Percentiles rank a stretch among this genome's conserved stretches.
Conservation (phyloP, 1,284 basidiomycete species). For the Ceraceosorus guamensis region DNA sequence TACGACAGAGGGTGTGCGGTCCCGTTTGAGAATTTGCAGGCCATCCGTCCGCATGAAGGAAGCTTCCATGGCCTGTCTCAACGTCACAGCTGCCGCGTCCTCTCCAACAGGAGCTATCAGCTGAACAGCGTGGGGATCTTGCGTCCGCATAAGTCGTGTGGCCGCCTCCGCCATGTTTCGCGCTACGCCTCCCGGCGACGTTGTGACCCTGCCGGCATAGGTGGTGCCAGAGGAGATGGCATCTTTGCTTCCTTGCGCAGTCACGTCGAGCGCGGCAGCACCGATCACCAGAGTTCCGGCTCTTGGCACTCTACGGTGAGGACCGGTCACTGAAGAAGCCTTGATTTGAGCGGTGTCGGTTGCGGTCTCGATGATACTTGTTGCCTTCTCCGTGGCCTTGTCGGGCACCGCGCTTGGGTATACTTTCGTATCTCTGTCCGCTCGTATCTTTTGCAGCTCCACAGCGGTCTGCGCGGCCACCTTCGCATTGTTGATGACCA, state of each 20-base stretch:
- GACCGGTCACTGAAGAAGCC: neutral
- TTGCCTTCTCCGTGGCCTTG: neutral
- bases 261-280: slow-evolving; percentile 41
- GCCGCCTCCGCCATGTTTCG: slow-evolving; percentile 89
- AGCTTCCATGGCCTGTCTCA: slow-evolving; percentile 57
- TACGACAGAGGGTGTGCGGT: slow-evolving; percentile 70
- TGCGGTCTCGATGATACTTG: neutral
- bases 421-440: slow-evolving; percentile 49
- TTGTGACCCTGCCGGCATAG: slow-evolving; percentile 43
- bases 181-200: slow-evolving; percentile 77
- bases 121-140: slow-evolving; percentile 10
- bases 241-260: slow-evolving; percentile 15
- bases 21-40: slow-evolving; percentile 51
- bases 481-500: slow-evolving; percentile 84
- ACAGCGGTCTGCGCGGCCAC: slow-evolving; percentile 76
- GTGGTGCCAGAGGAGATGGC: slow-evolving; percentile 5
- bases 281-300: slow-evolving; percentile 32
- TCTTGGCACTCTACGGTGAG: neutral
- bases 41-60: slow-evolving; percentile 78
- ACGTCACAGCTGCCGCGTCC: slow-evolving; percentile 50
- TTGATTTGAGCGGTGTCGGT: neutral
- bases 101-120: slow-evolving; percentile 51
- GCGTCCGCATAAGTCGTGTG: slow-evolving; percentile 56
- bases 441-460: slow-evolving; percentile 61
- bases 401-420: neutral